Evolutionary conservation across 2,329 filamentous ascomycete genomes (phyloP).

Genomic region (Dryadomyces quercivorus): DNA sequence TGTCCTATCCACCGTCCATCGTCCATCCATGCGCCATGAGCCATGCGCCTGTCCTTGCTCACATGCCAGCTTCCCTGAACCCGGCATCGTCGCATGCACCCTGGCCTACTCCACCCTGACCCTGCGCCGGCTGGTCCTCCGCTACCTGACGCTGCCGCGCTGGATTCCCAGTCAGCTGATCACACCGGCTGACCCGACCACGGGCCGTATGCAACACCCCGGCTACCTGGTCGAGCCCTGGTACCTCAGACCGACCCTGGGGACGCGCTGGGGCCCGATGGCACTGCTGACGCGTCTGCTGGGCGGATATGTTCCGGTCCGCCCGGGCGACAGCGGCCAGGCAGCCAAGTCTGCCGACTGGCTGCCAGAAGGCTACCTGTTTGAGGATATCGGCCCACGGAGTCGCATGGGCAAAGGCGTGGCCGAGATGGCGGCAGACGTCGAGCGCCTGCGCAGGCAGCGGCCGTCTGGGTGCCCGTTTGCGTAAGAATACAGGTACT

Average conservation of each 20-base stretch:
- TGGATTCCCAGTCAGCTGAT: slow-evolving; percentile 25
- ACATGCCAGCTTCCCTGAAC: slow-evolving; percentile 22
- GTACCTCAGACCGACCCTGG: slow-evolving; percentile 47
- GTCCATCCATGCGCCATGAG: too few species aligned
- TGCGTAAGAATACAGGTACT: neutral
- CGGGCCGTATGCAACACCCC: slow-evolving; percentile 36
- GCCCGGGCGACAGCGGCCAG: slow-evolving; percentile 21
- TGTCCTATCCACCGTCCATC: too few species aligned
- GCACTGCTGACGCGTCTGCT: slow-evolving; percentile 33
- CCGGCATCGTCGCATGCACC: slow-evolving; percentile 22
- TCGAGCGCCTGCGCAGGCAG: slow-evolving; percentile 21
- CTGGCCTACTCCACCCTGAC: slow-evolving; percentile 35
- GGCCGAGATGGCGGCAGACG: slow-evolving; percentile 31
- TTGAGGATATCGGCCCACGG: slow-evolving; percentile 50
- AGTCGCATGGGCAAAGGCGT: slow-evolving; percentile 38
- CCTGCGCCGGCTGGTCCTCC: slow-evolving; percentile 41
- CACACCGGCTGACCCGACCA: slow-evolving; percentile 35
- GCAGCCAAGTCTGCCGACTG: slow-evolving; percentile 27
- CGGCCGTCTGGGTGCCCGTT: slow-evolving; percentile 37
- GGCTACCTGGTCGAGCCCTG: slow-evolving; percentile 52
- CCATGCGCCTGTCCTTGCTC: neutral
- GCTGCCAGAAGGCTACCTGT: slow-evolving; percentile 37
- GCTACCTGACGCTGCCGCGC: slow-evolving; percentile 49
- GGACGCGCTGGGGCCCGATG: slow-evolving; percentile 49
- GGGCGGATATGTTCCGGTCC: slow-evolving; percentile 30